Evolutionary conservation across 805 yeast species (phyloP).

Genomic region (Candida schatavii): DNA sequence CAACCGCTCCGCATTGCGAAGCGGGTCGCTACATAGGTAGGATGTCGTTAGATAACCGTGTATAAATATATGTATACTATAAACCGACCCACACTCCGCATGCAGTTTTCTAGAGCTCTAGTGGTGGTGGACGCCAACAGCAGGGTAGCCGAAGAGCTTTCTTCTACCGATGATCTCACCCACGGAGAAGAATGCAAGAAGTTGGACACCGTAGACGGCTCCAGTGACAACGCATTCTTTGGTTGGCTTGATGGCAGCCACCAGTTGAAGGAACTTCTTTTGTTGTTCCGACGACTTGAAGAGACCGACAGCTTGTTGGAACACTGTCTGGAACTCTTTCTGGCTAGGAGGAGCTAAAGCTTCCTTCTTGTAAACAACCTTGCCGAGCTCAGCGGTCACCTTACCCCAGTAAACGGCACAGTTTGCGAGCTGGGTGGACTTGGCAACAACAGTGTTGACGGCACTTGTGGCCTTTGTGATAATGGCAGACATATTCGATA

Average conservation of each 20-base stretch:
- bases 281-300: conserved; percentile 52
- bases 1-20: too few relatives aligned
- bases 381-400: conserved; percentile 61
- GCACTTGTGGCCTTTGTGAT: conserved; percentile 38
- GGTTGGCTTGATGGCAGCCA: conserved; percentile 45
- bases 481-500: conserved; percentile 41
- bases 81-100: neutral
- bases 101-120: neutral
- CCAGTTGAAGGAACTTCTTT: conserved; percentile 47
- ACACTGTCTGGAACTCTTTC: conserved; percentile 74
- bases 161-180: conserved; percentile 98
- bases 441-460: conserved; percentile 33
- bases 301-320: conserved; percentile 43
- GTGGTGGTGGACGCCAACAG: conserved; percentile 44
- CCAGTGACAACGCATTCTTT: conserved; percentile 61
- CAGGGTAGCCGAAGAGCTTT: conserved; percentile 84
- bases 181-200: conserved; percentile 85
- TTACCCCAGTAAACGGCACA: conserved; percentile 77
- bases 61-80: neutral
- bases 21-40: too few relatives aligned
- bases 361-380: conserved; percentile 85
- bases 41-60: too few relatives aligned
- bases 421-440: conserved; percentile 43
- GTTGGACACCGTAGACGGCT: conserved; percentile 76
- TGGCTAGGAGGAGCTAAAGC: conserved; percentile 88